Evolutionary conservation across 495 filamentous ascomycete species (phyloP).

Genomic region (Parmelia sp.): DNA sequence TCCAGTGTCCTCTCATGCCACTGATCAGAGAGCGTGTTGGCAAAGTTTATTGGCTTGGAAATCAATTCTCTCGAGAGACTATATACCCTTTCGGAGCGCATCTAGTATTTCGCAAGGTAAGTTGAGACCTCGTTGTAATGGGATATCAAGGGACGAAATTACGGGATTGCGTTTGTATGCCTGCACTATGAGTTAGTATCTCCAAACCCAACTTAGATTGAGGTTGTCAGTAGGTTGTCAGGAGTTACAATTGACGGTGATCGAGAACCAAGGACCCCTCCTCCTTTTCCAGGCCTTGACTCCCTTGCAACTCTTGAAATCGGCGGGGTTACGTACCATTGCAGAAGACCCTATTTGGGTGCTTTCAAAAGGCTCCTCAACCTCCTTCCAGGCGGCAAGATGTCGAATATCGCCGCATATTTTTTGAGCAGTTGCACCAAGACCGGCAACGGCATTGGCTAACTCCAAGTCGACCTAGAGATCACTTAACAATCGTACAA

Average conservation of each 20-base stretch:
- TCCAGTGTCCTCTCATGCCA: constrained; percentile 66
- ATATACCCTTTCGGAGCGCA: constrained; percentile 51
- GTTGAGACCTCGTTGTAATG: constrained; percentile 46
- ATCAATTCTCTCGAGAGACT: constrained; percentile 65
- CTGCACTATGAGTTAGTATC: background rate
- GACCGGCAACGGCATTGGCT: background rate
- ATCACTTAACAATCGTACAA: too few species aligned
- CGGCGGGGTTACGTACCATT: background rate
- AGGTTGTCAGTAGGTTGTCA: constrained; percentile 43
- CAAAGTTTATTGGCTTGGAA: constrained; percentile 59
- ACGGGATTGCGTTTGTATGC: too few species aligned
- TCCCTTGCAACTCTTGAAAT: background rate
- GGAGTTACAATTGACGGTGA: constrained; percentile 1
- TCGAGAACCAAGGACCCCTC: background rate
- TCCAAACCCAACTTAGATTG: constrained; percentile 67
- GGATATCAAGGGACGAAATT: background rate
- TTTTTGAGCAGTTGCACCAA: constrained; percentile 1
- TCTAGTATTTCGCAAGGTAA: constrained; percentile 46
- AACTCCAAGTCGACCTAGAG: background rate
- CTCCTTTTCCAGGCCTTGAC: background rate
- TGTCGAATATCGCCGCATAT: constrained; percentile 74
- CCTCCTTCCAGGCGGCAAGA: constrained; percentile 46
- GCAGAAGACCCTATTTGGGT: too few species aligned
- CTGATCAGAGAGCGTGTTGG: constrained; percentile 73
- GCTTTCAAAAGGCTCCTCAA: background rate